Evolutionary conservation across 306 rosid genomes (phyloP).

Genomic region (Argentina anserina): DNA sequence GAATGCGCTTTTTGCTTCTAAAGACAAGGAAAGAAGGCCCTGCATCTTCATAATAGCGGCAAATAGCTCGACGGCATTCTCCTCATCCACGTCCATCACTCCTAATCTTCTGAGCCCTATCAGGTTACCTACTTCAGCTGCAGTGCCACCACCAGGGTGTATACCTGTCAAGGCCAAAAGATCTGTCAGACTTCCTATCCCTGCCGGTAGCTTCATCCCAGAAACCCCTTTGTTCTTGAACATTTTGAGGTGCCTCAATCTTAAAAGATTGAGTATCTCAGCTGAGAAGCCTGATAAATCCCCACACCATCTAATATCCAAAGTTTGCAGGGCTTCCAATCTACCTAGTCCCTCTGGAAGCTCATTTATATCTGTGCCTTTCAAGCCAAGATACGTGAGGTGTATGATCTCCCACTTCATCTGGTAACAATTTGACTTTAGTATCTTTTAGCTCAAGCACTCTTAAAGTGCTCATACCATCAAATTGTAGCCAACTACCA

Average conservation of each 20-base stretch:
- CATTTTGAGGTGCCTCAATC: constrained; percentile 29
- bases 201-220: constrained; percentile 21
- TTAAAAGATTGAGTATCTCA: constrained; percentile 14
- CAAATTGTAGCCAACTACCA: constrained; percentile 4
- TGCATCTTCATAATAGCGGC: constrained; percentile 20
- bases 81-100: constrained; percentile 21
- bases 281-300: constrained; percentile 3
- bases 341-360: constrained; percentile 19
- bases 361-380: constrained; percentile 18
- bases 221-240: constrained; percentile 3
- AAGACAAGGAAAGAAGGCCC: constrained; percentile 20
- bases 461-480: constrained; percentile 15
- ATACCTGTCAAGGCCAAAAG: constrained; percentile 26
- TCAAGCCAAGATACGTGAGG: constrained; percentile 21
- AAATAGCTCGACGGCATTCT: constrained; percentile 13
- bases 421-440: constrained; percentile 16
- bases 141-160: constrained; percentile 22
- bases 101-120: constrained; percentile 19
- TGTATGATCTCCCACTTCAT: constrained; percentile 19
- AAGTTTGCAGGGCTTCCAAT: constrained; percentile 20
- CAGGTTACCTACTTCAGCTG: constrained; percentile 20
- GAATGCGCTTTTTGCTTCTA: background rate
- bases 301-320: constrained; percentile 29
- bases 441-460: constrained; percentile 21
- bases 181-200: constrained; percentile 15